Conservation (phyloP, 495 filamentous ascomycete species). For the Collariella sp. region DNA sequence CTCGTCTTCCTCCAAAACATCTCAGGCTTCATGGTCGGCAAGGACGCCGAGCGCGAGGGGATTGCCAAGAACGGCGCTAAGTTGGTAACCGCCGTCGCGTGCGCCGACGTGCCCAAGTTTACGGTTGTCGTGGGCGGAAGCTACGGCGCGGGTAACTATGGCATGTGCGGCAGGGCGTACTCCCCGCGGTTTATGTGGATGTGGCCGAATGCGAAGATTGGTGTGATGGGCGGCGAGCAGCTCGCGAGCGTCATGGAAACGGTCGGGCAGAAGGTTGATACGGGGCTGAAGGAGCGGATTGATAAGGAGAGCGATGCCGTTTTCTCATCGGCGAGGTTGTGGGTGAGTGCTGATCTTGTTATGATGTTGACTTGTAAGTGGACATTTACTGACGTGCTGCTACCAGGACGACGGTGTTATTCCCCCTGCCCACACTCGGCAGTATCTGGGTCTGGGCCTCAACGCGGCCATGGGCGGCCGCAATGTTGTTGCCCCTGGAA, state of each 20-base stretch:
- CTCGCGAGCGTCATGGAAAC: conserved; percentile 88
- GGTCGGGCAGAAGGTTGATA: conserved; percentile 77
- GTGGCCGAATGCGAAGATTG: conserved; percentile 94
- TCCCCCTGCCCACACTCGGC: conserved; percentile 76
- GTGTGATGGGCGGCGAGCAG: conserved; percentile 95
- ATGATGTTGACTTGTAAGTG: background rate
- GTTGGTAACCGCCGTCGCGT: conserved; percentile 90
- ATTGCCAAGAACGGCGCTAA: conserved; percentile 99
- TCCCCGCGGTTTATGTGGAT: conserved; percentile 86
- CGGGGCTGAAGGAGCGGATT: conserved; percentile 72
- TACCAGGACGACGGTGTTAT: conserved; percentile 79
- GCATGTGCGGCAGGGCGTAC: conserved; percentile 87
- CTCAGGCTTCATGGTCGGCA: conserved; percentile 94
- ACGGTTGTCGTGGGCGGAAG: conserved; percentile 88
- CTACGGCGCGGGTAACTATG: conserved; percentile 69
- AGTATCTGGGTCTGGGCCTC: conserved; percentile 74
- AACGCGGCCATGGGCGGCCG: conserved; percentile 65
- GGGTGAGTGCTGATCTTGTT: conserved; percentile 46
- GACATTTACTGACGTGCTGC: conserved; percentile 20
- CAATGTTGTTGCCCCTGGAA: conserved; percentile 47
- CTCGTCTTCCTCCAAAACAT: conserved; percentile 96
- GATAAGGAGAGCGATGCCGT: conserved; percentile 84
- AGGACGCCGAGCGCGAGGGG: conserved; percentile 83
- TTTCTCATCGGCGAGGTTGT: conserved; percentile 80
- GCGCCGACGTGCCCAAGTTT: conserved; percentile 93